A percentile compares a stretch with the other conserved stretches of the same genome.
phyloP scores from a whole-genome alignment of 371 early-diverging fungal genomes.

The Rhizopus arrhizus region DNA sequence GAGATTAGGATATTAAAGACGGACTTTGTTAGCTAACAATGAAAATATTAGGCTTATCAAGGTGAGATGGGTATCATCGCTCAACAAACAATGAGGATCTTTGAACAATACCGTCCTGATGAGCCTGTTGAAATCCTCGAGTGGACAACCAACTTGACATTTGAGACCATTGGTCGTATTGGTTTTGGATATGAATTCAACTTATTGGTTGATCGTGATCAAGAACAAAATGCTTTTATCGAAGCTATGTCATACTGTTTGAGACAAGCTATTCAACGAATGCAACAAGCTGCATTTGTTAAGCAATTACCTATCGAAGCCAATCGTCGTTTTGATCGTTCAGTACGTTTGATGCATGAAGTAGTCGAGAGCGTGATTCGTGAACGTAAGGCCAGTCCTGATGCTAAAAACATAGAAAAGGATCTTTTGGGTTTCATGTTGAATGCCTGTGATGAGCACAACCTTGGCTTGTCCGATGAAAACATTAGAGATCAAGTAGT shows the following conservation, averaged over 20 bases:
- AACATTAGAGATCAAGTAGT: conserved; percentile 64
- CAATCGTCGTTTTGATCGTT: conserved; percentile 41
- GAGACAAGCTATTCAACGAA: conserved; percentile 28
- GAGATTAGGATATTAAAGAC: not conserved
- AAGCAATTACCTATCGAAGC: conserved; percentile 49
- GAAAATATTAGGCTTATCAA: conserved; percentile 36
- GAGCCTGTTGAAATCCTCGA: conserved; percentile 51
- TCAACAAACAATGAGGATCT: conserved; percentile 37
- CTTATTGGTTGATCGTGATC: conserved; percentile 43
- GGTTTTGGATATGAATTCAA: conserved; percentile 68
- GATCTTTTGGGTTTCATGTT: conserved; percentile 65
- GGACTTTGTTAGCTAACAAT: too few relatives aligned
- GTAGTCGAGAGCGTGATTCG: conserved; percentile 42
- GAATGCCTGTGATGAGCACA: conserved; percentile 48
- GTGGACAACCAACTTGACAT: conserved; percentile 61
- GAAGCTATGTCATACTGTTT: conserved; percentile 55
- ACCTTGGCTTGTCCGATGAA: conserved; percentile 46
- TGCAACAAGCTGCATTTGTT: conserved; percentile 38
- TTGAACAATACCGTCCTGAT: conserved; percentile 37
- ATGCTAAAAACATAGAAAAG: conserved; percentile 42
- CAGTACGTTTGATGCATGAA: conserved; percentile 41
- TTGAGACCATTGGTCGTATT: conserved; percentile 54
- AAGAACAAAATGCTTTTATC: conserved; percentile 49
- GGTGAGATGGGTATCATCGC: conserved; percentile 47
- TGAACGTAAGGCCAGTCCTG: conserved; percentile 39